phyloP scores from a whole-genome alignment of 108 stramenopile species.

The Schizochytrium sp. region DNA sequence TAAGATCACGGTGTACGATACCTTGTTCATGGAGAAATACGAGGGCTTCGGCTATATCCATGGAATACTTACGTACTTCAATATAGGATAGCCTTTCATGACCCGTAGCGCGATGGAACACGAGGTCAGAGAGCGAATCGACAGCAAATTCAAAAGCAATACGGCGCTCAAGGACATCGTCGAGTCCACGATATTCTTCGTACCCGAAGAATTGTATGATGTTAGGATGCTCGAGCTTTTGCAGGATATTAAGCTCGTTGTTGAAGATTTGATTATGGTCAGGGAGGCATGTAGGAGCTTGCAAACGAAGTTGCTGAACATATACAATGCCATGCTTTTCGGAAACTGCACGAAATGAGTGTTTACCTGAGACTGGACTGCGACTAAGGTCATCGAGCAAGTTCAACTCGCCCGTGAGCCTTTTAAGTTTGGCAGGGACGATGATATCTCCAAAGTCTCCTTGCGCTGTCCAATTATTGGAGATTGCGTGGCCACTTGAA shows the following conservation, averaged over 20 bases:
- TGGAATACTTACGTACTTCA: conserved; percentile 43
- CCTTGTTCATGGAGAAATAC: neutral
- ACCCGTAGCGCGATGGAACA: neutral
- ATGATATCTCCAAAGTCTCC: neutral
- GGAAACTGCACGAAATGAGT: neutral
- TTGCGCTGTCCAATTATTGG: neutral
- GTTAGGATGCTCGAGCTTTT: conserved; percentile 36
- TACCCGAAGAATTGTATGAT: conserved; percentile 28
- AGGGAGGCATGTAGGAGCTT: conserved; percentile 39
- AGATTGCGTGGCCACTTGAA: neutral
- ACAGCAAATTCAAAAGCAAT: conserved; percentile 54
- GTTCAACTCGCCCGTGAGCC: neutral
- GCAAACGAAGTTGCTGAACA: neutral
- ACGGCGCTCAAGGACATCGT: neutral
- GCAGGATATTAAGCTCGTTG: conserved; percentile 53
- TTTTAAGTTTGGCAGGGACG: neutral
- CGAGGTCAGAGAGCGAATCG: conserved; percentile 39
- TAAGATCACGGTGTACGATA: neutral
- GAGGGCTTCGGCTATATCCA: neutral
- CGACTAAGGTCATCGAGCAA: neutral
- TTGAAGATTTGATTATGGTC: conserved; percentile 23
- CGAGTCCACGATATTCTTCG: neutral
- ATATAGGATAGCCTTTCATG: neutral
- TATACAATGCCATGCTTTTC: conserved; percentile 32
- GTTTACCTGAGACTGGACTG: neutral